These are phyloP conservation scores for Xanthoparmelia taractica DNA, from an alignment of 495 filamentous ascomycete genomes.

Conservation along the genomic window DNA sequence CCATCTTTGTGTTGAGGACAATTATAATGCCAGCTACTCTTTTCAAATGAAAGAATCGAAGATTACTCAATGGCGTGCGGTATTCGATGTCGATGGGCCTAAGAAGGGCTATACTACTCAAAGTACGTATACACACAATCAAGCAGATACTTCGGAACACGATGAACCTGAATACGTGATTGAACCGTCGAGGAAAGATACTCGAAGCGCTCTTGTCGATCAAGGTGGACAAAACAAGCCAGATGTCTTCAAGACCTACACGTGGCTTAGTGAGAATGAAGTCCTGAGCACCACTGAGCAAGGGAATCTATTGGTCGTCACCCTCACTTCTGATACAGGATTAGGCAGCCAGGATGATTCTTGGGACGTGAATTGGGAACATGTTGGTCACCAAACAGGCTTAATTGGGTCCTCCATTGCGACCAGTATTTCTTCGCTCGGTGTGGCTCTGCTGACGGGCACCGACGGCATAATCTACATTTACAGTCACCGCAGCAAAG, in stretches of 20 bases:
- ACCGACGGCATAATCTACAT: slow-evolving; percentile 45
- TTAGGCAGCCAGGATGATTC: neutral
- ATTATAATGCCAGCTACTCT: slow-evolving; percentile 23
- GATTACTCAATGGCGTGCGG: slow-evolving; percentile 18
- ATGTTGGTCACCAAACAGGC: slow-evolving; percentile 21
- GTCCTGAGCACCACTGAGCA: slow-evolving; percentile 52
- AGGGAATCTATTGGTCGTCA: slow-evolving; percentile 52
- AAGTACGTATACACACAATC: slow-evolving; percentile 14
- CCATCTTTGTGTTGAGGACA: slow-evolving; percentile 28
- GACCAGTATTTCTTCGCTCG: slow-evolving; percentile 27
- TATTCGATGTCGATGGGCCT: slow-evolving; percentile 26
- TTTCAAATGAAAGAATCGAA: slow-evolving; percentile 19
- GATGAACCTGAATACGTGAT: neutral
- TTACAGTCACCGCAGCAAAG: slow-evolving; percentile 31
- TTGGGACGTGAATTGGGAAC: slow-evolving; percentile 6
- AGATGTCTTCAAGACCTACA: slow-evolving; percentile 54
- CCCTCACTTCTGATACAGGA: slow-evolving; percentile 4
- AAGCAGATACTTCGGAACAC: neutral
- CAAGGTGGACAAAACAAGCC: slow-evolving; percentile 14
- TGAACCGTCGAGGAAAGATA: neutral
- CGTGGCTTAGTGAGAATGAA: slow-evolving; percentile 50
- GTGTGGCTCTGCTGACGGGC: slow-evolving; percentile 45
- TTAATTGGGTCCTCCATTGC: slow-evolving; percentile 42
- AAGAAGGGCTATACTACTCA: slow-evolving; percentile 25
- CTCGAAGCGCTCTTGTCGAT: neutral